Conservation (phyloP, 768 basidiomycete genomes). For the Pulveroboletus sp. region DNA sequence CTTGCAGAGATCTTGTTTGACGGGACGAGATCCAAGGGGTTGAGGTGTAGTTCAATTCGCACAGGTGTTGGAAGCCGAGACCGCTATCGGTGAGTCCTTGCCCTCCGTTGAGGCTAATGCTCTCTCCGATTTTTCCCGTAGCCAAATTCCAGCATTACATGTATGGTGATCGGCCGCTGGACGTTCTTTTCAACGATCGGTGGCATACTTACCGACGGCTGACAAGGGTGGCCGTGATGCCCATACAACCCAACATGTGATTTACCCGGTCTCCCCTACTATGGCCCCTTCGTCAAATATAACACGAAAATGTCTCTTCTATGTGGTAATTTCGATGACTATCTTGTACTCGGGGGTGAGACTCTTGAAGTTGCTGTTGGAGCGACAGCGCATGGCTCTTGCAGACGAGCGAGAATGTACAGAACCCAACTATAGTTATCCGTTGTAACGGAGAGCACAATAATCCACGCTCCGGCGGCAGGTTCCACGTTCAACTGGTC, state of each 20-base stretch:
- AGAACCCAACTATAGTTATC: no score
- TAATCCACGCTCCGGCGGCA: no score
- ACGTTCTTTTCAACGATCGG: constrained; percentile 92
- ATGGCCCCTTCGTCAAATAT: neutral
- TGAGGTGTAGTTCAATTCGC: constrained; percentile 95
- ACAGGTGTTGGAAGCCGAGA: constrained; percentile 84
- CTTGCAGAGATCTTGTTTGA: constrained; percentile 94
- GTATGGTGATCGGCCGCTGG: constrained; percentile 87
- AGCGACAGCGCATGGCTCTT: no score
- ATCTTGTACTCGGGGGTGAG: no score
- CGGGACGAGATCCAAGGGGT: constrained; percentile 87
- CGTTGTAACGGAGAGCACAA: no score
- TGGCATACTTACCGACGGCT: constrained; percentile 88
- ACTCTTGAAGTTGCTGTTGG: no score
- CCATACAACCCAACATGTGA: constrained; percentile 57
- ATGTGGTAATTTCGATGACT: no score
- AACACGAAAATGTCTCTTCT: neutral
- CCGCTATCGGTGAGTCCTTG: constrained; percentile 69
- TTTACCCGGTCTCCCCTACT: neutral
- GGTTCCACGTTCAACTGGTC: no score
- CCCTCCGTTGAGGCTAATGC: neutral
- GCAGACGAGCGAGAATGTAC: no score
- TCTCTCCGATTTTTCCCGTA: constrained; percentile 17
- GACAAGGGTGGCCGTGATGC: constrained; percentile 78
- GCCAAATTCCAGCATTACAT: constrained; percentile 95